Percentiles rank a stretch among this genome's conserved stretches.
These are phyloP conservation scores for Canavalia gladiata DNA, from an alignment of 306 rosid genomes.

Conservation along the genomic window DNA sequence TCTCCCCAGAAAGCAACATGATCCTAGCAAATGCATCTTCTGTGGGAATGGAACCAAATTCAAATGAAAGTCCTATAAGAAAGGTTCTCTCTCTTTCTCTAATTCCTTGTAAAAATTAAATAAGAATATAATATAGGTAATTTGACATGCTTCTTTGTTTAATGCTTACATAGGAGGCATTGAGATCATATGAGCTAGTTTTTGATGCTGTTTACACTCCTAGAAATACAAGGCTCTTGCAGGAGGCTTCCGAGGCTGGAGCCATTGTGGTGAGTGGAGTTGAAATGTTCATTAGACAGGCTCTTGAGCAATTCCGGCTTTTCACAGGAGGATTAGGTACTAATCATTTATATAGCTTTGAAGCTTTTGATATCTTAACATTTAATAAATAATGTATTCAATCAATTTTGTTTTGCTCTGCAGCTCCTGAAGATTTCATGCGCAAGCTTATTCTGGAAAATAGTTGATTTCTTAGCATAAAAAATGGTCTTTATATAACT, in stretches of 20 bases:
- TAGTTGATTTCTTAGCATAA: conserved; percentile 10
- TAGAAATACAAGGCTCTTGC: conserved; percentile 53
- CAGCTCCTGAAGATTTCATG: conserved; percentile 60
- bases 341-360: background rate
- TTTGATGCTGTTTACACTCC: conserved; percentile 48
- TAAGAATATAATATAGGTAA: background rate
- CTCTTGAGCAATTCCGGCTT: conserved; percentile 57
- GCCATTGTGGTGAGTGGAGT: conserved; percentile 46
- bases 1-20: conserved; percentile 13
- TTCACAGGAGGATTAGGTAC: conserved; percentile 49
- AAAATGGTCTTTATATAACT: no score
- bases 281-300: conserved; percentile 63
- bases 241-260: conserved; percentile 48
- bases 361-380: background rate
- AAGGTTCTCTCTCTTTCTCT: conserved; percentile 21
- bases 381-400: background rate
- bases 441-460: conserved; percentile 46
- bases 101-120: background rate
- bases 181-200: conserved; percentile 37
- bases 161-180: conserved; percentile 35
- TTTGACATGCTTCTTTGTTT: conserved; percentile 4
- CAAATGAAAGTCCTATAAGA: conserved; percentile 30
- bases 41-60: conserved; percentile 38
- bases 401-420: conserved; percentile 15
- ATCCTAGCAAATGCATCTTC: conserved; percentile 31